Percentiles rank a stretch among this genome's conserved stretches.
Conservation (phyloP, 306 rosid species). For the Quercus mongolica region DNA sequence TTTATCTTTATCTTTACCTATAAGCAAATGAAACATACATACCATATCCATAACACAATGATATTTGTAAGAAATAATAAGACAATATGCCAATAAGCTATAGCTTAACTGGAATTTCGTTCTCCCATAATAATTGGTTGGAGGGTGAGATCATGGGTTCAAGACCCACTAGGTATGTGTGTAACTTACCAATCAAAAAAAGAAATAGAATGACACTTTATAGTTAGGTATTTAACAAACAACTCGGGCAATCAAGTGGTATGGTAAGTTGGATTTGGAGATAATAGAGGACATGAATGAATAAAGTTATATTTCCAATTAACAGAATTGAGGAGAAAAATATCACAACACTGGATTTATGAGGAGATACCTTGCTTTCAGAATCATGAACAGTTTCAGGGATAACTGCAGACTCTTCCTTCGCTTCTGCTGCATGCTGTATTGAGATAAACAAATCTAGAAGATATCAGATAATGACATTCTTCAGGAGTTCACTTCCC, state of each 20-base stretch:
- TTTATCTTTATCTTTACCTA: too few species aligned
- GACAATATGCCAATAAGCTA: too few species aligned
- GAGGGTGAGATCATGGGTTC: too few species aligned
- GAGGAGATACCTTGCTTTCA: constrained; percentile 45
- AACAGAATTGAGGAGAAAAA: not conserved
- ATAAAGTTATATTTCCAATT: not conserved
- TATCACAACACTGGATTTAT: constrained; percentile 41
- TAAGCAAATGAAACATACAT: too few species aligned
- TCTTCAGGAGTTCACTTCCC: constrained; percentile 6
- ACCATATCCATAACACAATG: too few species aligned
- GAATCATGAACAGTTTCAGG: constrained; percentile 41
- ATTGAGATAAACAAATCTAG: constrained; percentile 8
- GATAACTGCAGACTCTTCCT: constrained; percentile 38
- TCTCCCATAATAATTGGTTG: too few species aligned
- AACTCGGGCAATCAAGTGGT: not conserved
- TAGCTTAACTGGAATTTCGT: too few species aligned
- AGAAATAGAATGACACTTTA: not conserved
- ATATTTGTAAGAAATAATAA: too few species aligned
- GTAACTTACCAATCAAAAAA: too few species aligned
- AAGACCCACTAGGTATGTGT: too few species aligned
- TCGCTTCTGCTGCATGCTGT: constrained; percentile 45
- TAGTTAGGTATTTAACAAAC: not conserved
- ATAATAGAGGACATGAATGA: not conserved
- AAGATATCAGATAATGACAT: not conserved
- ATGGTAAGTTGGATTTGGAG: not conserved